Conservation (phyloP, 139 green algal genomes). For the Raphidocelis subcapitata region DNA sequence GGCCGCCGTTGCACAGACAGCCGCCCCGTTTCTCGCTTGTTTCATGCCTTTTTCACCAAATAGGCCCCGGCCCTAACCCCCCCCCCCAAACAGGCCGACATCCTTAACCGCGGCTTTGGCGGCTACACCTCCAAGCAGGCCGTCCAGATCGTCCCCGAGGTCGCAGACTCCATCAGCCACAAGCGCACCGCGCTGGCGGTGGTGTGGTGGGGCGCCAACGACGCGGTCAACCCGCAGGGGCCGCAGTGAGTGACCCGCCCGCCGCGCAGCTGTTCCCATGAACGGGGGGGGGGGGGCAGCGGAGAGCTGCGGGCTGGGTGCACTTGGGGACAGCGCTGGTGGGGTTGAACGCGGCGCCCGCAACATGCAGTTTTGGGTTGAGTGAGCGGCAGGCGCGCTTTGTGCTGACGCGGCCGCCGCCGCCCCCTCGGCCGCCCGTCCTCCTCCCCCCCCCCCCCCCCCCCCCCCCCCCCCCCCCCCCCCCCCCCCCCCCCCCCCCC, state of each 20-base stretch:
- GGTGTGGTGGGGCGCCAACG: conserved; percentile 68
- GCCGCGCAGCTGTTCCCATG: too few relatives aligned
- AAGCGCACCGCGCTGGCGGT: conserved; percentile 2
- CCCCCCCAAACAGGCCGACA: conserved; percentile 41
- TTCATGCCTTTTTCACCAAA: too few relatives aligned
- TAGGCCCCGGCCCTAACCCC: too few relatives aligned
- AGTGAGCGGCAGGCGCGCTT: too few relatives aligned
- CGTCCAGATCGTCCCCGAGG: conserved; percentile 41
- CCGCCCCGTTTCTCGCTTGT: too few relatives aligned
- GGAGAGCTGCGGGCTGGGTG: not conserved
- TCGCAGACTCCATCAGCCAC: conserved; percentile 66
- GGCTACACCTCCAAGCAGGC: conserved; percentile 83
- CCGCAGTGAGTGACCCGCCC: conserved; percentile 34
- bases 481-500: too few relatives aligned
- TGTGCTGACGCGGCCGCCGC: too few relatives aligned
- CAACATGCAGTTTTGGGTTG: not conserved
- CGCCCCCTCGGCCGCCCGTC: too few relatives aligned
- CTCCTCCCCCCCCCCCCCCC: too few relatives aligned
- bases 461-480: too few relatives aligned
- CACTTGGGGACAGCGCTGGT: not conserved
- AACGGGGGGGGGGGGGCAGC: not conserved
- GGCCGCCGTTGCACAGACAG: too few relatives aligned
- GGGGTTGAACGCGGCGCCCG: not conserved
- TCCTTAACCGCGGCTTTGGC: conserved; percentile 74
- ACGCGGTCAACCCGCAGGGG: conserved; percentile 65